Base-by-base conservation (phyloP, 768 basidiomycete species). In the Cystofilobasidium macerans region DNA sequence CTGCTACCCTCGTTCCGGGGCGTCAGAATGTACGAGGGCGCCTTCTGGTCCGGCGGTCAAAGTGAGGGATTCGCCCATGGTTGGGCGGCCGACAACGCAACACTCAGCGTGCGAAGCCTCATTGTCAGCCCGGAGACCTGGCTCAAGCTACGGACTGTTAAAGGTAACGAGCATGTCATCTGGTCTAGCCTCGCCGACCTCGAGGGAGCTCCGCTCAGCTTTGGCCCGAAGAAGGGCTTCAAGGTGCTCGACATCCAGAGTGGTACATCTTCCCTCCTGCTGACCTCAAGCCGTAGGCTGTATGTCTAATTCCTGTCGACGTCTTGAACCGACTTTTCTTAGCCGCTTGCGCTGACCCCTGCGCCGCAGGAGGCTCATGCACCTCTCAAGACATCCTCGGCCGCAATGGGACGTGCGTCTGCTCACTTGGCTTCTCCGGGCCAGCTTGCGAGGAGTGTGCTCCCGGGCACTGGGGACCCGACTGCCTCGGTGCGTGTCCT, bases 111-210 rank as follows among this genome's bases (percentile, higher is more conserved):
- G 8, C 80, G 78, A 24, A 86, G 89, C 0, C 70, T 91, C n/a
- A 80, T 82, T 3, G 76, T 90, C n/a, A 81, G 87, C 0, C 79
- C 81, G 24, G 83, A 84, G 64, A 78, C 85, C 0, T 90, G 85
- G 85, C 82, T 81, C 13, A 83, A 84, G 1, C 77, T 91, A 14
- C 80, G 79, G 8, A 76, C 82, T 8, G 51, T 4, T 0, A 80
- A 82, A 33, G 81, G 80, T 65, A 77, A 78, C 42, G 85, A 85
- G 30, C 73, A 88, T 20, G 79, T 90, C 26, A 72, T 92, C 36
- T 92, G 88, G 87, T 83, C 88, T 68, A 83, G 86, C 13, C 77
- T 91, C 53, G 84, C 89, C 14, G 88, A 92, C 71, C 72, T 86
- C 26, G 77, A 82, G 2, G 85, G 89, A 73, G 79, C 89, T 18